Percentiles rank a stretch among this genome's conserved stretches.
Evolutionary conservation across 768 basidiomycete genomes (phyloP).

Genomic region (Suillus weaverae): DNA sequence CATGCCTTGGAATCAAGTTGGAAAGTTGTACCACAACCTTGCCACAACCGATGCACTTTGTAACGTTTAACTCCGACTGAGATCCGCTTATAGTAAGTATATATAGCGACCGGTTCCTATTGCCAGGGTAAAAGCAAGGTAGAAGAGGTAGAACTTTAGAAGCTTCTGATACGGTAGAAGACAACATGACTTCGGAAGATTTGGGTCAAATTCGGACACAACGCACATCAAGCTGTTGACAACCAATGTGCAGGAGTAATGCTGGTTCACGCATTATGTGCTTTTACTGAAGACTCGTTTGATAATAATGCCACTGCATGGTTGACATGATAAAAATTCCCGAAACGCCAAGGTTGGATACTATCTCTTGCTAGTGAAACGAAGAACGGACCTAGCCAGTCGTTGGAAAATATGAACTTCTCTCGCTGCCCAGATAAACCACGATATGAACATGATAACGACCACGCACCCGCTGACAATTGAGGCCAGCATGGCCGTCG

Average conservation of each 20-base stretch:
- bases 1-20: too few relatives aligned
- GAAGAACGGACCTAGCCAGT: background rate
- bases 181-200: background rate
- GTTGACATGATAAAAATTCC: background rate
- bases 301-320: background rate
- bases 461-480: conserved; percentile 19
- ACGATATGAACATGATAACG: conserved; percentile 22
- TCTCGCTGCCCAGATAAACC: conserved; percentile 4
- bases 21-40: too few relatives aligned
- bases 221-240: background rate
- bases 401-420: background rate
- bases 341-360: background rate
- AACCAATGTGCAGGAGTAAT: too few relatives aligned
- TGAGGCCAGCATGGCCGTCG: conserved; percentile 12
- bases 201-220: background rate
- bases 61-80: too few relatives aligned
- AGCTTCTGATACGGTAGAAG: too few relatives aligned
- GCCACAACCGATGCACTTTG: too few relatives aligned
- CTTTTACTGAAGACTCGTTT: background rate
- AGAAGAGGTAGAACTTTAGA: too few relatives aligned
- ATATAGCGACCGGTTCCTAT: too few relatives aligned
- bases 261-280: background rate
- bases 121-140: too few relatives aligned
- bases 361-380: background rate
- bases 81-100: too few relatives aligned